Conservation (phyloP, 305 asterid genomes). For the Fraxinus paxiana region DNA sequence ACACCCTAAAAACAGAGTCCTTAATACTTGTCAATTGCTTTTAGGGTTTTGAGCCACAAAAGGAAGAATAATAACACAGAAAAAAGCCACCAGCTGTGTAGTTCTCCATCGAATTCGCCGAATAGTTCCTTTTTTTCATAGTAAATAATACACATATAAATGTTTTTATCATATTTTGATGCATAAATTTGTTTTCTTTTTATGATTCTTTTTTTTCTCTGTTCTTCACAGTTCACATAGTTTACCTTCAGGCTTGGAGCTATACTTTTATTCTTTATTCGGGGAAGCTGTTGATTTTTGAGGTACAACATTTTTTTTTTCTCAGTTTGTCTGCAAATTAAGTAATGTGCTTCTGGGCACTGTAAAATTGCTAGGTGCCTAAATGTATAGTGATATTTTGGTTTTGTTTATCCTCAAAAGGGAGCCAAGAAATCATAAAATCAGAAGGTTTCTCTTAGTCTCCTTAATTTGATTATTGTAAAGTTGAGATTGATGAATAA, state of each 20-base stretch:
- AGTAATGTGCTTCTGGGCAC: neutral
- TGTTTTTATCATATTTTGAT: neutral
- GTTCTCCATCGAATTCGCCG: too few relatives aligned
- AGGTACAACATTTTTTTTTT: neutral
- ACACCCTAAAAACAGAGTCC: too few relatives aligned
- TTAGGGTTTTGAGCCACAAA: too few relatives aligned
- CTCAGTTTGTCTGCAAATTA: neutral
- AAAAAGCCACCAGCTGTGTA: too few relatives aligned
- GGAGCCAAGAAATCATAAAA: neutral
- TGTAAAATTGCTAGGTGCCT: neutral
- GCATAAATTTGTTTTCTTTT: neutral
- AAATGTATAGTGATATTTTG: too few relatives aligned
- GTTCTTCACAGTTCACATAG: neutral
- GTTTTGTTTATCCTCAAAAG: neutral
- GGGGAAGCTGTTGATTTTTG: neutral
- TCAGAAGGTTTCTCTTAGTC: neutral
- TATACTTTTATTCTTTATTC: neutral
- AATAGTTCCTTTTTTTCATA: neutral
- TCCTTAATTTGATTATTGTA: neutral
- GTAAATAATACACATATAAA: neutral
- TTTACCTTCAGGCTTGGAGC: neutral
- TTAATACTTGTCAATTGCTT: too few relatives aligned
- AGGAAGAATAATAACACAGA: too few relatives aligned
- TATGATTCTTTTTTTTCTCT: too few relatives aligned
- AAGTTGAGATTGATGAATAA: neutral